A percentile compares a stretch with the other conserved stretches of the same genome.
Conservation (phyloP, 2,329 filamentous ascomycete species). For the Aspergillus texensis region DNA sequence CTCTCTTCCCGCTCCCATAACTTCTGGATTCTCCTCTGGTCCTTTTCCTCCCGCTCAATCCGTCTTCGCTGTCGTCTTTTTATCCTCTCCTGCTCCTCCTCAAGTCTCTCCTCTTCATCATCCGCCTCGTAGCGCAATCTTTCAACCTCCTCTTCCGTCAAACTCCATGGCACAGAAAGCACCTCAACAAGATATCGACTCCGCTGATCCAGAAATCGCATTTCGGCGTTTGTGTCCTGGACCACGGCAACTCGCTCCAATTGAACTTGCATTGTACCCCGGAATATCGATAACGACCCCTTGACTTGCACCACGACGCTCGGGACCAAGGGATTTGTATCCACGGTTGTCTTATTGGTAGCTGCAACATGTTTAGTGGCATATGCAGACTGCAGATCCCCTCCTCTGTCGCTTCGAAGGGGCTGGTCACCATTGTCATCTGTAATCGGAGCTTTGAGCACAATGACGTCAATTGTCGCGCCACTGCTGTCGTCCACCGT, state of each 20-base stretch:
- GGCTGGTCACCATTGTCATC: not conserved
- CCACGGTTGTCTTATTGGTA: constrained; percentile 42
- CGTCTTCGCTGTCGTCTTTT: constrained; percentile 29
- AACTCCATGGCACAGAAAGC: constrained; percentile 56
- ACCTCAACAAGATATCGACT: constrained; percentile 53
- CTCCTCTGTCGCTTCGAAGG: not conserved
- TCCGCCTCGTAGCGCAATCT: constrained; percentile 46
- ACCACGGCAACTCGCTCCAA: constrained; percentile 56
- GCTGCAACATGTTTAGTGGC: constrained; percentile 25
- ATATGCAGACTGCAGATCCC: not conserved
- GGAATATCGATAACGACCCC: constrained; percentile 57
- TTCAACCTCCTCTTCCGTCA: constrained; percentile 49
- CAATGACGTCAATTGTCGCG: constrained; percentile 58
- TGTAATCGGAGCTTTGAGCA: constrained; percentile 34
- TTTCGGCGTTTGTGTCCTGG: constrained; percentile 57
- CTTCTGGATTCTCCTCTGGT: constrained; percentile 36
- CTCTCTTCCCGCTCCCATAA: constrained; percentile 46
- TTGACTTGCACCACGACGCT: constrained; percentile 60
- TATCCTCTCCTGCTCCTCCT: constrained; percentile 40
- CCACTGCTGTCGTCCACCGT: constrained; percentile 66
- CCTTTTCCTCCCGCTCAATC: constrained; percentile 38
- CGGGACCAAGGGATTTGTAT: constrained; percentile 49
- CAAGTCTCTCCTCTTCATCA: constrained; percentile 40
- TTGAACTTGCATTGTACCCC: constrained; percentile 54
- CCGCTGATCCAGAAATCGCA: constrained; percentile 55